Base-by-base conservation (phyloP, 805 yeast species). In the Ogataea saltuana region DNA sequence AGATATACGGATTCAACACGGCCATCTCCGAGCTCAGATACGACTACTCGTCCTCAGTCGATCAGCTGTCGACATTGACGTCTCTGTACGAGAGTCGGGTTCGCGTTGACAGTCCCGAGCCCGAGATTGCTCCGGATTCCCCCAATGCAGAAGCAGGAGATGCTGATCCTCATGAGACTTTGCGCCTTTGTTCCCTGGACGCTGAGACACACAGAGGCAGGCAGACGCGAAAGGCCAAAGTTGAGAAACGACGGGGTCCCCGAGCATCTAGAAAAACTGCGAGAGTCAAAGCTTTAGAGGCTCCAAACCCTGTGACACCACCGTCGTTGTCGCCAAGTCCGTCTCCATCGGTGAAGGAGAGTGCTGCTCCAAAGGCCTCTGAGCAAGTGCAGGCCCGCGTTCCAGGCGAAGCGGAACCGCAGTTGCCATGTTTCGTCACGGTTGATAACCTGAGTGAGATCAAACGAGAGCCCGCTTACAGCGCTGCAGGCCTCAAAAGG, bases 1-100 rank as follows among this genome's bases (percentile, higher is more conserved):
- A 46, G 23, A 38, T 33, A 27, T 37, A 48, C 37, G 63, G 63
- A 1, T 59, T 45, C 42, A 56, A 55, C 31, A 23, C 54, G 4
- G 43, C 37, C 13, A 10, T 42, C 9, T 33, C 41, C 9, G 37
- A 39, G 12, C 26, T 48, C 17, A 25, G 30, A 12, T 39, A 32
- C 28, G 35, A 27, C 15, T 44, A 45, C 34, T 31, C 41, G 9
- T 28, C 30, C 6, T 21, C 26, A 7, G 23, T 42, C 17, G 18
- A 37, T 6, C 33, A 39, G 16, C 6, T 45, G 7, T 15, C 28
- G 4, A 46, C 45, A 2, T 15, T 48, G 23, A 12, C 26, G 4
- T 8, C 11, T 4, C 10, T 19, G 5, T 39, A 25, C 23, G 33
- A 39, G 20, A 34, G 18, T 8, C 43, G 28, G 33, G 19, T 35